A percentile compares a stretch with the other conserved stretches of the same genome.
These are phyloP conservation scores for Aurantiochytrium sp. DNA, from an alignment of 108 stramenopile species.

Conservation along the genomic window DNA sequence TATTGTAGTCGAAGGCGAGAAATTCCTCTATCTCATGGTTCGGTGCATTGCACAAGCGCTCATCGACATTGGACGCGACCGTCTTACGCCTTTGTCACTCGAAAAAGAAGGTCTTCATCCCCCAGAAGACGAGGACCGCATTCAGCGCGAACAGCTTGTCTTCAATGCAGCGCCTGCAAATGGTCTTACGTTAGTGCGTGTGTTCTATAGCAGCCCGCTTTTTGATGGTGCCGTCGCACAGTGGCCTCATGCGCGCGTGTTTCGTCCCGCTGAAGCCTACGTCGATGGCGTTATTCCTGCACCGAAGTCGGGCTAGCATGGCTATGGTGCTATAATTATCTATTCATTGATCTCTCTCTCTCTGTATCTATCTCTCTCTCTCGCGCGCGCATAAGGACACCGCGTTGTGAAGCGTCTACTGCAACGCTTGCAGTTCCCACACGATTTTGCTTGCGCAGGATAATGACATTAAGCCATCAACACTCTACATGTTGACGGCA, in stretches of 20 bases:
- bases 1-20: slow-evolving; percentile 76
- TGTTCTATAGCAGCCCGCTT: background rate
- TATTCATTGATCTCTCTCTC: too few species aligned
- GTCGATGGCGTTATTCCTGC: too few species aligned
- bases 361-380: too few species aligned
- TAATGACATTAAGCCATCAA: too few species aligned
- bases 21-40: slow-evolving; percentile 97
- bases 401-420: too few species aligned
- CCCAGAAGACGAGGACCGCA: background rate
- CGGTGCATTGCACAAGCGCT: slow-evolving; percentile 84
- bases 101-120: background rate
- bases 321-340: too few species aligned
- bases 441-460: too few species aligned
- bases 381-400: too few species aligned
- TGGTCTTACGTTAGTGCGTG: background rate
- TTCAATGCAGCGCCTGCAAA: background rate
- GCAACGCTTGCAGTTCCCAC: too few species aligned
- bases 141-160: background rate
- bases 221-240: background rate
- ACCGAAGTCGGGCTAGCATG: too few species aligned
- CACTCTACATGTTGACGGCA: too few species aligned
- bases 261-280: background rate
- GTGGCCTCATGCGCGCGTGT: background rate
- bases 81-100: slow-evolving; percentile 53
- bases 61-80: slow-evolving; percentile 73